phyloP scores from a whole-genome alignment of 2,329 filamentous ascomycete species.

The Colletotrichum graminicola region DNA sequence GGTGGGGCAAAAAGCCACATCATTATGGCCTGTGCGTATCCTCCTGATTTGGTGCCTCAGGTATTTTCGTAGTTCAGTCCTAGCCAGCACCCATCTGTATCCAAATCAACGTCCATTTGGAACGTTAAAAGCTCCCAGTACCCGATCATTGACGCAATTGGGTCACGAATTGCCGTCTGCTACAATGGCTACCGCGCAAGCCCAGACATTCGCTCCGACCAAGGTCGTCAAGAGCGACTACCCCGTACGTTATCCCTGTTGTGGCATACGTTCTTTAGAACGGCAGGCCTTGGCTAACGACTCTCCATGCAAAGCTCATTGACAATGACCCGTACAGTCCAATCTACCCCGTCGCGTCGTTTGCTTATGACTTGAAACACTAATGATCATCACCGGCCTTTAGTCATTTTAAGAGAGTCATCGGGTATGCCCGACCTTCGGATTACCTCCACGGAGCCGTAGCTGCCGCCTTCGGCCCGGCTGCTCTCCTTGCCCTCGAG shows the following conservation, averaged over 20 bases:
- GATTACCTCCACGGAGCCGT: conserved; percentile 82
- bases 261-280: conserved; percentile 37
- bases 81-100: conserved; percentile 25
- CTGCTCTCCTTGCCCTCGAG: conserved; percentile 83
- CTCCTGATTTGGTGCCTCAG: conserved; percentile 12
- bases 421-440: conserved; percentile 85
- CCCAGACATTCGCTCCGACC: conserved; percentile 68
- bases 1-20: background rate
- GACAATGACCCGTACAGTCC: conserved; percentile 82
- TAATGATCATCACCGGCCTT: conserved; percentile 35
- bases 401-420: conserved; percentile 91
- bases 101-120: conserved; percentile 14
- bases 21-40: background rate
- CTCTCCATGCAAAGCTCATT: conserved; percentile 79
- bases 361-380: background rate
- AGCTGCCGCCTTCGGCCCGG: conserved; percentile 79
- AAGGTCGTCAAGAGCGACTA: conserved; percentile 87
- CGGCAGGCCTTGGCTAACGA: conserved; percentile 42
- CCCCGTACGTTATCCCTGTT: conserved; percentile 73
- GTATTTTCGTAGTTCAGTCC: conserved; percentile 6
- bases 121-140: conserved; percentile 1
- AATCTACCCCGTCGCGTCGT: background rate
- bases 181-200: conserved; percentile 46
- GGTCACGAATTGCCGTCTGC: conserved; percentile 30
- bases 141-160: conserved; percentile 27